A percentile compares a stretch with the other conserved stretches of the same genome.
phyloP scores from a whole-genome alignment of 1,284 basidiomycete genomes.

The Athelia sp. region DNA sequence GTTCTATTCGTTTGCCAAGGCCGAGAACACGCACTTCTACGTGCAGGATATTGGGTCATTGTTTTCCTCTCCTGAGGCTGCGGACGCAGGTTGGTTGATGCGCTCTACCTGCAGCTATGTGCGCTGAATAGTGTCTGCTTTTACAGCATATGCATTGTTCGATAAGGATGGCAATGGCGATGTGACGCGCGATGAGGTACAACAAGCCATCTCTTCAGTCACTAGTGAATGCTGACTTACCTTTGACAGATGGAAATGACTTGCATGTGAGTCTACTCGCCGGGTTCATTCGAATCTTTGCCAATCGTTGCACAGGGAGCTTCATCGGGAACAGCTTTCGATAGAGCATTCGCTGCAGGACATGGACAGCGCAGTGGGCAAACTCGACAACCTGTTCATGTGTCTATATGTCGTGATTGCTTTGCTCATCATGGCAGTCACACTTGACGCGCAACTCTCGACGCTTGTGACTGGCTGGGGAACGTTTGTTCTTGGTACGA shows the following conservation, averaged over 20 bases:
- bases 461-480: conserved; percentile 74
- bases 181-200: conserved; percentile 64
- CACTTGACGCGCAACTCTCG: conserved; percentile 38
- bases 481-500: conserved; percentile 69
- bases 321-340: conserved; percentile 82
- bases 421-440: conserved; percentile 71
- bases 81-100: conserved; percentile 29
- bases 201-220: conserved; percentile 28
- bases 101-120: too few species aligned
- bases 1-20: conserved; percentile 82
- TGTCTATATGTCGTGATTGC: conserved; percentile 63
- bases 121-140: too few species aligned
- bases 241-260: conserved; percentile 42
- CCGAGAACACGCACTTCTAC: conserved; percentile 54
- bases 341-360: conserved; percentile 89
- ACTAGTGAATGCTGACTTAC: neutral
- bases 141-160: conserved; percentile 63
- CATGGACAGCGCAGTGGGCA: conserved; percentile 83
- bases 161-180: conserved; percentile 86
- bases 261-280: conserved; percentile 44
- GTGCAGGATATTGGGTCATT: conserved; percentile 71
- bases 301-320: conserved; percentile 40
- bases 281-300: conserved; percentile 2
- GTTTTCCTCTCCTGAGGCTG: conserved; percentile 67
- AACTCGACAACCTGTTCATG: conserved; percentile 74